These are phyloP conservation scores for Phytopythium vexans DNA, from an alignment of 352 stramenopile species.

Conservation along the genomic window DNA sequence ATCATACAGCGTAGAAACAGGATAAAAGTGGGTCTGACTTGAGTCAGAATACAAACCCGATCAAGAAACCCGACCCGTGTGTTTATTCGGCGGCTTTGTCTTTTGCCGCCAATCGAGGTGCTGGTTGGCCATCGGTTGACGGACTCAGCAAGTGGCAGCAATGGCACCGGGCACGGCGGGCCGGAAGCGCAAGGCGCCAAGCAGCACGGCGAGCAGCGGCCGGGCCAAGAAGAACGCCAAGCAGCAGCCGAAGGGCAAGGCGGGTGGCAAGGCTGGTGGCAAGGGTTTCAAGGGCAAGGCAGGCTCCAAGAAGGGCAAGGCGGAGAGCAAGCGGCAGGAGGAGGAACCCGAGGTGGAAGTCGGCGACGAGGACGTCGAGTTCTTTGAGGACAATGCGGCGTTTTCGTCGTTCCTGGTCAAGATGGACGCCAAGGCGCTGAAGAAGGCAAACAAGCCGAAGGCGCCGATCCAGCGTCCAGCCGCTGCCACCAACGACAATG, in stretches of 20 bases:
- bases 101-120: no score
- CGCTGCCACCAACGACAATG: conserved; percentile 13
- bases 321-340: conserved; percentile 24
- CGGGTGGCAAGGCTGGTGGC: conserved; percentile 4
- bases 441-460: conserved; percentile 51
- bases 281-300: conserved; percentile 5
- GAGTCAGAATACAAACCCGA: no score
- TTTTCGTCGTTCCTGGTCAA: conserved; percentile 75
- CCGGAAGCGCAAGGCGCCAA: conserved; percentile 41
- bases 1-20: no score
- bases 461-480: conserved; percentile 7
- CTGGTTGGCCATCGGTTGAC: no score
- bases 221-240: conserved; percentile 32
- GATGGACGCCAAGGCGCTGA: conserved; percentile 74
- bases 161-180: no score
- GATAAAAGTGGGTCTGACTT: no score
- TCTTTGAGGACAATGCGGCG: conserved; percentile 68
- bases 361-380: conserved; percentile 75
- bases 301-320: conserved; percentile 24
- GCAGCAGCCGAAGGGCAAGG: conserved; percentile 10
- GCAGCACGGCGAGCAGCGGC: conserved; percentile 6
- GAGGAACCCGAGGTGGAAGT: conserved; percentile 63
- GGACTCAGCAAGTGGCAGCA: no score
- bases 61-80: no score
- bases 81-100: no score